Evolutionary conservation across 176 grass and related monocot genomes (phyloP).

Genomic region (Thalia dealbata): DNA sequence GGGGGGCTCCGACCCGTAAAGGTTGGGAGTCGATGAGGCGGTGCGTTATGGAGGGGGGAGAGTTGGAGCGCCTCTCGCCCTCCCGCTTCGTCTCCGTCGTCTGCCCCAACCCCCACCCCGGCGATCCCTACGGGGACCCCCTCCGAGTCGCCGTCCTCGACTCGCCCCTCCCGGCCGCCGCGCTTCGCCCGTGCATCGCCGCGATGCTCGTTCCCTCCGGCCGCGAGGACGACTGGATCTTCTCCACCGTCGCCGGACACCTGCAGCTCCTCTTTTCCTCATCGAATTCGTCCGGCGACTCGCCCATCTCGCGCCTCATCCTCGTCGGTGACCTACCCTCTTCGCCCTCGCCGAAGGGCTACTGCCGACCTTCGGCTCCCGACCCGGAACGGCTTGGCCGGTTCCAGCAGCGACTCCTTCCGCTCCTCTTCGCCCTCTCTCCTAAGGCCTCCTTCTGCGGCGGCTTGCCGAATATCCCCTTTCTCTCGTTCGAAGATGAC

Average conservation of each 20-base stretch:
- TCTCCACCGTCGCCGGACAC: conserved; percentile 69
- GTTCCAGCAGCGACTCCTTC: conserved; percentile 32
- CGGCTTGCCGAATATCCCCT: conserved; percentile 42
- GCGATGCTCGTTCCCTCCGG: conserved; percentile 58
- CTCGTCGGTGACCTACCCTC: conserved; percentile 41
- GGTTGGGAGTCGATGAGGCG: too few species aligned
- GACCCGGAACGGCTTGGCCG: conserved; percentile 20
- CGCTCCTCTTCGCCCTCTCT: conserved; percentile 58
- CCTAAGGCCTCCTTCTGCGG: conserved; percentile 40
- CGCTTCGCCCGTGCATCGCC: conserved; percentile 9
- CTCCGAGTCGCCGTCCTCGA: conserved; percentile 65
- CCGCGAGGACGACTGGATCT: conserved; percentile 77
- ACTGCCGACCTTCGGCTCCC: conserved; percentile 23
- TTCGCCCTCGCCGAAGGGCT: conserved; percentile 23
- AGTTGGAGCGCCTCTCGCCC: conserved; percentile 39
- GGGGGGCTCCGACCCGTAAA: too few species aligned
- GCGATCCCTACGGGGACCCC: conserved; percentile 22
- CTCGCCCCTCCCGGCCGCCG: conserved; percentile 23
- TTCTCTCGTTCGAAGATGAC: conserved; percentile 73
- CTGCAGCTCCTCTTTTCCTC: conserved; percentile 60
- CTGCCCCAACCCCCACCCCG: conserved; percentile 52
- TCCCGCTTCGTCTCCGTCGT: conserved; percentile 61
- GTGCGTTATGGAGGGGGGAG: background rate
- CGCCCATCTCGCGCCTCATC: conserved; percentile 42
- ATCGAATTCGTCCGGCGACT: conserved; percentile 16